A percentile compares a stretch with the other conserved stretches of the same genome.
Conservation (phyloP, 2,329 filamentous ascomycete species). For the Fusarium napiforme region DNA sequence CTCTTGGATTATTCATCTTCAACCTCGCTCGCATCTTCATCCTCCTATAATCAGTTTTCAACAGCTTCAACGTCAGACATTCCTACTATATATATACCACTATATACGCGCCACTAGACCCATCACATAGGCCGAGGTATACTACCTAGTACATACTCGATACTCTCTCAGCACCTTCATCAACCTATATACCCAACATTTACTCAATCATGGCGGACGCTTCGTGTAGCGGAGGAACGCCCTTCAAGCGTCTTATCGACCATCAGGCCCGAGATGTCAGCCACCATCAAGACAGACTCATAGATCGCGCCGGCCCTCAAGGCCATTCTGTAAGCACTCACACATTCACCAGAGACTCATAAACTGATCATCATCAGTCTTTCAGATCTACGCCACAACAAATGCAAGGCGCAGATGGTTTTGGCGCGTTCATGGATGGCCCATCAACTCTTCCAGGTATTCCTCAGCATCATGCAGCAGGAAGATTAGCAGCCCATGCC, state of each 20-base stretch:
- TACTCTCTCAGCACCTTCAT: constrained; percentile 3
- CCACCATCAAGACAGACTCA: constrained; percentile 55
- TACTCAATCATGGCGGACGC: constrained; percentile 52
- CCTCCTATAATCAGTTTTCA: neutral
- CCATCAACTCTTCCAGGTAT: constrained; percentile 44
- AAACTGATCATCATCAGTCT: constrained; percentile 37
- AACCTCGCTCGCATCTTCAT: constrained; percentile 6
- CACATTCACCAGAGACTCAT: neutral
- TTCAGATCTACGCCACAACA: constrained; percentile 50
- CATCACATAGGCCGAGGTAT: constrained; percentile 35
- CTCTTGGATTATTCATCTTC: constrained; percentile 33
- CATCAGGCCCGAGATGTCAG: constrained; percentile 56
- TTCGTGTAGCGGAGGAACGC: constrained; percentile 55
- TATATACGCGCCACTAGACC: neutral
- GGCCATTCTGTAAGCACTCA: constrained; percentile 46
- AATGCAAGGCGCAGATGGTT: constrained; percentile 47
- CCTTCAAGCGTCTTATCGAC: constrained; percentile 57
- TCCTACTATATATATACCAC: neutral
- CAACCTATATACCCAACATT: neutral
- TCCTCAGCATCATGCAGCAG: constrained; percentile 49
- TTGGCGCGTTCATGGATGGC: constrained; percentile 51
- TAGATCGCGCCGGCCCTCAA: constrained; percentile 45
- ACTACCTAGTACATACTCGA: neutral
- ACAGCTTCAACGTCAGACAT: neutral
- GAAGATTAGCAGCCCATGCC: constrained; percentile 50